Evolutionary conservation across 495 filamentous ascomycete species (phyloP), one percentile per base, ranked within the genome.

Genomic region (Penicillium macrosclerotiorum): DNA sequence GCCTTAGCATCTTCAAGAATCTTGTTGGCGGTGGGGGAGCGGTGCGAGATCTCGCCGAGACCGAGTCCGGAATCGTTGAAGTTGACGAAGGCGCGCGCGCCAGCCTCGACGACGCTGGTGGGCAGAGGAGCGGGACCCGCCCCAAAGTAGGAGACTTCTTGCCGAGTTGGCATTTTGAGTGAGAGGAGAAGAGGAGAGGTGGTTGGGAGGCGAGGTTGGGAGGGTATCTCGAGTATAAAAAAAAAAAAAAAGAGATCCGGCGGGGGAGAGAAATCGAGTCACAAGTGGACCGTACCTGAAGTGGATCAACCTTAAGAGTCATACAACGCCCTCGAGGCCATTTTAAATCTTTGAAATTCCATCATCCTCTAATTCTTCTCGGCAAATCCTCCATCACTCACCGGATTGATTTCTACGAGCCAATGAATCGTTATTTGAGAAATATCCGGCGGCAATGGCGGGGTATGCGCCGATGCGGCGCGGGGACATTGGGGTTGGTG

Each of bases 101-200:
- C 91, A 23, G 68, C 71, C 51, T 86, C 79, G 39, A 95, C 79
- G 19, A 96, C 84, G 8, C 77, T 53, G 7, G 85, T 93, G 3
- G 90, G 90, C 3, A 97, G 77, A 29, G 80, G 73, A 19, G 91
- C 90, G 32, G 91, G 91, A 43, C 91, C 90, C 18, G 90, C 90
- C 44, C 90, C 90, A 59, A 93, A 89, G 70, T 90, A 89, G 47
- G 76, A 67, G 57, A 89, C 74, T 54, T 89, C 80, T 64, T 77
- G 69, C 55, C 86, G 44, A 14, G 56, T 47, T 7, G 59, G 59
- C 59, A 63, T 63, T 43, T 36, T 54, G 41, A 17, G 26, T n/a
- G n/a, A n/a, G n/a, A n/a, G n/a, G n/a, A n/a, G n/a, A n/a, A n/a
- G n/a, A n/a, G n/a, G n/a, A n/a, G n/a, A n/a, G 9, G 31, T 29